Evolutionary conservation across 2,329 filamentous ascomycete species (phyloP).

Genomic region (Cercospora beticola): DNA sequence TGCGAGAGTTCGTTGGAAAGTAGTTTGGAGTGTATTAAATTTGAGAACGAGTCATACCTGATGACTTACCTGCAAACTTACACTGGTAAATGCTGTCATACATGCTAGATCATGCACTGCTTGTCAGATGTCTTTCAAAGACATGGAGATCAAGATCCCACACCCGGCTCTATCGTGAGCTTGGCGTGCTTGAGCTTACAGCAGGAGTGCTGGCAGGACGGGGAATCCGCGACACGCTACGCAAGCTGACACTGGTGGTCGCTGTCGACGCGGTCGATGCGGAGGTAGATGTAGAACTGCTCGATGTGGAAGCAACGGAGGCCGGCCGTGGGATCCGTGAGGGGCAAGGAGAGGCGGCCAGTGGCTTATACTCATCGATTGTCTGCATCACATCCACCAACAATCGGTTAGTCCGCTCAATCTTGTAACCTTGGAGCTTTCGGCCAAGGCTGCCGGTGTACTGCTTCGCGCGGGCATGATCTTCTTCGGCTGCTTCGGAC

Average conservation of each 20-base stretch:
- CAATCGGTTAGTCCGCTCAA: conserved; percentile 8
- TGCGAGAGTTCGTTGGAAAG: neutral
- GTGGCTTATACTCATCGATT: conserved; percentile 14
- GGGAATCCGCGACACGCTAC: neutral
- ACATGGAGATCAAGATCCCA: neutral
- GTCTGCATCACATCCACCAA: conserved; percentile 10
- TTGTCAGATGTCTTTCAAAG: neutral
- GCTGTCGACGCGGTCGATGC: neutral
- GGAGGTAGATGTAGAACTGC: neutral
- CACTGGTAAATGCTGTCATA: neutral
- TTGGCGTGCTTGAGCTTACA: neutral
- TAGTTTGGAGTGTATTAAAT: neutral
- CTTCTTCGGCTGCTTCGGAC: conserved; percentile 16
- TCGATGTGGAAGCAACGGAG: neutral
- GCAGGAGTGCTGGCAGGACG: neutral
- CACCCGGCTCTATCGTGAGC: neutral
- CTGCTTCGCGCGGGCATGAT: conserved; percentile 12
- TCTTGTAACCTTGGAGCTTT: neutral
- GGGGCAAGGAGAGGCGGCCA: neutral
- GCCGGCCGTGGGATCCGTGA: conserved; percentile 2
- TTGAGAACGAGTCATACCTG: neutral
- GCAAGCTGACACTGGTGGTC: neutral
- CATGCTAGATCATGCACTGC: neutral
- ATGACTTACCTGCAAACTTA: neutral
- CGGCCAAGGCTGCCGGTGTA: conserved; percentile 4